Evolutionary conservation across 495 filamentous ascomycete species (phyloP).

Genomic region (Xylaria flabelliformis): DNA sequence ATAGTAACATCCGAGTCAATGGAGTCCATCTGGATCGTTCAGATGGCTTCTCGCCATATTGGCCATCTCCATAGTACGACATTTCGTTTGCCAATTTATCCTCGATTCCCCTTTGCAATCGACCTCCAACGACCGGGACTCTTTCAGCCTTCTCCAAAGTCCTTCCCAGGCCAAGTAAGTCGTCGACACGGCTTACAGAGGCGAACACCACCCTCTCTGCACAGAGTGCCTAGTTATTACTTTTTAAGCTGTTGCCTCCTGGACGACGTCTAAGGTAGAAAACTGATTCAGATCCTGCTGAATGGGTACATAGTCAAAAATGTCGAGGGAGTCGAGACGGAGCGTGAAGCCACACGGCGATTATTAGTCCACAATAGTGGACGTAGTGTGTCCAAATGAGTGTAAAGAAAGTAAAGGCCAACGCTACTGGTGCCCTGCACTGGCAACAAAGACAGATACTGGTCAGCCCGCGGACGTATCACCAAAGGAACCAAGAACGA

Average conservation of each 20-base stretch:
- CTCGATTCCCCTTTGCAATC: not conserved
- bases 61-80: conserved; percentile 48
- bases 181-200: conserved; percentile 26
- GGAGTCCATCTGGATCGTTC: conserved; percentile 74
- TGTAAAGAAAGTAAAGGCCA: conserved; percentile 47
- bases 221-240: conserved; percentile 10
- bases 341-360: conserved; percentile 8
- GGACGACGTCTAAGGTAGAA: conserved; percentile 23
- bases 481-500: conserved; percentile 45
- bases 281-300: conserved; percentile 65
- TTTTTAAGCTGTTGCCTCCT: conserved; percentile 28
- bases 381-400: conserved; percentile 27
- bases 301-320: conserved; percentile 51
- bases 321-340: conserved; percentile 4
- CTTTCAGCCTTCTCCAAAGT: conserved; percentile 12
- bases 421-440: conserved; percentile 48
- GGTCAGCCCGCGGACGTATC: conserved; percentile 54
- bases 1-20: conserved; percentile 70
- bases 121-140: not conserved
- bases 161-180: conserved; percentile 21
- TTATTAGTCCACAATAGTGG: conserved; percentile 30
- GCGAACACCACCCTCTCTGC: conserved; percentile 22
- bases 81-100: conserved; percentile 38
- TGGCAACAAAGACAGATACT: conserved; percentile 45
- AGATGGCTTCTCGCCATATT: conserved; percentile 53